phyloP scores from a whole-genome alignment of 2,329 filamentous ascomycete species.

The Alternaria infectoria region DNA sequence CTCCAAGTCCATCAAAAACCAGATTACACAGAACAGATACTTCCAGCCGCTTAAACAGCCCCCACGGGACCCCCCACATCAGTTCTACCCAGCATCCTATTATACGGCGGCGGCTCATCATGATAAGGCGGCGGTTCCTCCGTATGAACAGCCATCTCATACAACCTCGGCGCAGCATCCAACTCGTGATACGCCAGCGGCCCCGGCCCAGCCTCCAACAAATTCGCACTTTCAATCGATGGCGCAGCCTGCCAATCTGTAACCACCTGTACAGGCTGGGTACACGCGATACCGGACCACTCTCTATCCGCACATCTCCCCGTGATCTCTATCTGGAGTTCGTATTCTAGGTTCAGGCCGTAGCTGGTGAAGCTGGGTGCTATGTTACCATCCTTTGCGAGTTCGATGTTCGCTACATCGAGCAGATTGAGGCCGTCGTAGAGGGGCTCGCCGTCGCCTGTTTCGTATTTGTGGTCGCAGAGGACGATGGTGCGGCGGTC shows the following conservation, averaged over 20 bases:
- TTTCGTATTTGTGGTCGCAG: conserved; percentile 24
- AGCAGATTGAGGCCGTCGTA: conserved; percentile 23
- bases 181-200: conserved; percentile 19
- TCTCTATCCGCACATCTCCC: conserved; percentile 37
- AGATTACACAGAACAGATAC: background rate
- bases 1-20: background rate
- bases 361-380: conserved; percentile 36
- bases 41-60: background rate
- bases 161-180: conserved; percentile 6
- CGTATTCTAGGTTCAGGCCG: conserved; percentile 30
- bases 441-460: conserved; percentile 18
- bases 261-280: conserved; percentile 25
- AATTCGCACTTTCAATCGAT: too few species aligned
- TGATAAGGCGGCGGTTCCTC: background rate
- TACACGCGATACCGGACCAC: conserved; percentile 22
- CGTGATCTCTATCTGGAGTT: conserved; percentile 32
- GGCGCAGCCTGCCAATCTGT: conserved; percentile 11
- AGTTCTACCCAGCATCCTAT: background rate
- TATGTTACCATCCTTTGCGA: conserved; percentile 3
- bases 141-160: background rate
- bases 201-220: background rate
- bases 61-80: background rate
- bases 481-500: conserved; percentile 17
- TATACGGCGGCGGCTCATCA: background rate
- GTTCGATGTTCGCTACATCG: conserved; percentile 10